Evolutionary conservation across 2,329 filamentous ascomycete genomes (phyloP), one percentile per base, ranked within the genome.

Genomic region (Epicoccum nigrum): DNA sequence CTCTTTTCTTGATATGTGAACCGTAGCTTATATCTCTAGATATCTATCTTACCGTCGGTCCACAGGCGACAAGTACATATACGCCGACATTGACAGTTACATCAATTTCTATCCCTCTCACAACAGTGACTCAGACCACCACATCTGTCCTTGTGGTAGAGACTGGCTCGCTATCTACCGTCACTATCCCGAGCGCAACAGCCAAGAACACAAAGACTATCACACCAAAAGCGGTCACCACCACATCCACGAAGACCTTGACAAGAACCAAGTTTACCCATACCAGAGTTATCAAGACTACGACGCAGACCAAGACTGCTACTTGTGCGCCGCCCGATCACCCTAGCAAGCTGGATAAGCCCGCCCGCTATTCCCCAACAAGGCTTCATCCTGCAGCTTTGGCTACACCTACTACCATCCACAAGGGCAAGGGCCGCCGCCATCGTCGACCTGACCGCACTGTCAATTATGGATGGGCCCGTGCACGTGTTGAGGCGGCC

Each of bases 311-410:
- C 0, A 62, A 65, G 2, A 71, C 70, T 4, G 70, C 73, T 12
- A 68, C 64, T 6, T 77, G 75, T 65, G 75, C 69, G 7, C 60
- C 68, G 2, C 63, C 70, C 5, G 68, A 58, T 16, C 65, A 61
- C 12, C 56, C 62, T n/a, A n/a, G n/a, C 55, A 57, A 23, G 23
- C 60, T 60, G 1, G 74, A 76, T 48, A 74, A 74, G 54, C 63
- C 64, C 13, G 69, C 64, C 48, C 60, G 46, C 8, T 72, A 73
- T 59, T 68, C 62, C 2, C 74, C 74, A 3, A 74, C 70, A 25
- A 48, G 61, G 3, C 48, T 74, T 12, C 66, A 69, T 37, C 63
- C 69, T 27, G 66, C 59, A 17, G 68, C 64, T 11, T 25, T 70
- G 20, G 64, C 45, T 13, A 73, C 62, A 13, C 66, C 66, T 8